phyloP scores from a whole-genome alignment of 148 eudicot species.

The Persicaria maculosa region DNA sequence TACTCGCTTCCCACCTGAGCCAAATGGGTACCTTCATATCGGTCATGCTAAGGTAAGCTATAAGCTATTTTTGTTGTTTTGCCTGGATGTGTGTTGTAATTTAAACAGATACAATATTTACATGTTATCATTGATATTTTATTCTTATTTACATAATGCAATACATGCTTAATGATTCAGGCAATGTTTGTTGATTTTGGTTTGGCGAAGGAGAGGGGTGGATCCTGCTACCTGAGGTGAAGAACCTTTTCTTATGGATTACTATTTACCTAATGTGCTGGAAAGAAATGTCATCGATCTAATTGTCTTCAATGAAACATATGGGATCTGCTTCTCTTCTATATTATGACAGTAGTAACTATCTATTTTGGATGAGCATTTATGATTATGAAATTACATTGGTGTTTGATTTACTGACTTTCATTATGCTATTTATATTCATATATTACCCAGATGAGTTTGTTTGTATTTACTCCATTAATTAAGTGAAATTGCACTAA shows the following conservation, averaged over 20 bases:
- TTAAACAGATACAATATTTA: no score
- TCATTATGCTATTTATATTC: not conserved
- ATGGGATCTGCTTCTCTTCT: not conserved
- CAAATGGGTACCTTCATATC: constrained; percentile 90
- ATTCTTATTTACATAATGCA: no score
- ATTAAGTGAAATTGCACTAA: not conserved
- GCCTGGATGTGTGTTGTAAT: no score
- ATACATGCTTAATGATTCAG: constrained; percentile 21
- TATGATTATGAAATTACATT: not conserved
- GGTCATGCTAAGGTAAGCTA: constrained; percentile 88
- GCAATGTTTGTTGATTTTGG: constrained; percentile 59
- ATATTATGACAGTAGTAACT: not conserved
- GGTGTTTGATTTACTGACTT: not conserved
- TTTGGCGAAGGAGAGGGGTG: constrained; percentile 51
- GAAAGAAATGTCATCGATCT: no score
- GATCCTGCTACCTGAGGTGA: constrained; percentile 82
- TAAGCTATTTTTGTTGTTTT: no score
- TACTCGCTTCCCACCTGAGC: constrained; percentile 26
- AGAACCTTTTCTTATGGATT: not conserved
- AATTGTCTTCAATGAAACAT: not conserved
- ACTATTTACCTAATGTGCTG: not conserved
- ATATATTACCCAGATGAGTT: not conserved
- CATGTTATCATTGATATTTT: not conserved
- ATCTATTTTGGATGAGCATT: not conserved
- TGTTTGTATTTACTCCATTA: not conserved